phyloP scores from a whole-genome alignment of 192 early-diverging fungal genomes.

The Powellomyces hirtus region DNA sequence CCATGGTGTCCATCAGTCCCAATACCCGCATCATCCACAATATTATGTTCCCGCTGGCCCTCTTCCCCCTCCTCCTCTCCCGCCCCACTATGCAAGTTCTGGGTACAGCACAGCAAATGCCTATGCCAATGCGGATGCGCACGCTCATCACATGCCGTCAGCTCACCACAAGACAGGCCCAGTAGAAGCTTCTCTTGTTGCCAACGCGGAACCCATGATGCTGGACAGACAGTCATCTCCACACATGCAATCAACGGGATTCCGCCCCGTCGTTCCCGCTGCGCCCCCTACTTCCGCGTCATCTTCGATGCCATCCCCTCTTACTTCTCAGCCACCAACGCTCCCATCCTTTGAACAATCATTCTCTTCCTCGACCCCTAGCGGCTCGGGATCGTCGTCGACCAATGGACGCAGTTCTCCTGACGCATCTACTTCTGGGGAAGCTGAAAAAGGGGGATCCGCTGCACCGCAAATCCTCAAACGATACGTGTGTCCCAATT shows the following conservation, averaged over 20 bases:
- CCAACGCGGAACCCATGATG: too few relatives aligned
- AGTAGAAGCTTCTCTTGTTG: too few relatives aligned
- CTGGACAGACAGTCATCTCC: too few relatives aligned
- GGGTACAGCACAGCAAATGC: too few relatives aligned
- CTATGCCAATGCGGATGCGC: too few relatives aligned
- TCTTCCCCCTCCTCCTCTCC: not conserved
- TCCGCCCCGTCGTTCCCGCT: too few relatives aligned
- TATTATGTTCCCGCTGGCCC: not conserved
- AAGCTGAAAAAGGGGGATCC: not conserved
- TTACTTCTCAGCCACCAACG: not conserved
- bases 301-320: not conserved
- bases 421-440: not conserved
- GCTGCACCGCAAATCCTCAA: not conserved
- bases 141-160: too few relatives aligned
- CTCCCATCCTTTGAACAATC: not conserved
- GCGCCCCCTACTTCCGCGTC: not conserved
- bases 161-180: too few relatives aligned
- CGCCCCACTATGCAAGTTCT: too few relatives aligned
- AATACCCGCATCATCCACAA: not conserved
- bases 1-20: too few relatives aligned
- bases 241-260: too few relatives aligned
- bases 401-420: not conserved
- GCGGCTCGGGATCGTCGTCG: not conserved
- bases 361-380: not conserved
- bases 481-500: constrained; percentile 29